These are phyloP conservation scores for Flaveria robusta DNA, from an alignment of 129 eudicot genomes.

Conservation along the genomic window DNA sequence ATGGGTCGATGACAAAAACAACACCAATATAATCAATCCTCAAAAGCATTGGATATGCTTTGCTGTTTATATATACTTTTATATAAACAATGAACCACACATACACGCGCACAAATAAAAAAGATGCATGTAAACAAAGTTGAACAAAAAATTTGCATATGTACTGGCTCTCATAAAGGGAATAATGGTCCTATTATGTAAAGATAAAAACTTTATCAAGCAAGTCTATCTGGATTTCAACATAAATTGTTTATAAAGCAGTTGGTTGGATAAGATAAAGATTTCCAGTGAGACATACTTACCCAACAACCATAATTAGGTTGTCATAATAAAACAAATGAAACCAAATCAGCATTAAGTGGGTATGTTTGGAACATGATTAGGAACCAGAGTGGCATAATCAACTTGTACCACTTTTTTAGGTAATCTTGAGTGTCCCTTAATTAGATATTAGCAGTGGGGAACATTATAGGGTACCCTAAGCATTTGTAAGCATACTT, in stretches of 20 bases:
- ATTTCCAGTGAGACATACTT: conserved; percentile 30
- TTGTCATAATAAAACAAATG: conserved; percentile 30
- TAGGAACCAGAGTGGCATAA: conserved; percentile 45
- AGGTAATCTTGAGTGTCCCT: conserved; percentile 15
- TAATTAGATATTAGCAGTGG: conserved; percentile 18
- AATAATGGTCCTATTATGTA: conserved; percentile 33
- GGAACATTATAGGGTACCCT: conserved; percentile 17
- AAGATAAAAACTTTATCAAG: conserved; percentile 16
- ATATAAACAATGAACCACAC: conserved; percentile 11
- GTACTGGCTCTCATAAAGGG: conserved; percentile 28
- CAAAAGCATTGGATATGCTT: conserved; percentile 35
- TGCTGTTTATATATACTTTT: conserved; percentile 18
- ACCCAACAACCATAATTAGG: conserved; percentile 42
- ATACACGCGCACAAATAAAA: conserved; percentile 13
- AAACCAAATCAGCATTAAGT: conserved; percentile 29
- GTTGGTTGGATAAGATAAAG: conserved; percentile 25
- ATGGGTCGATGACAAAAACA: conserved; percentile 24
- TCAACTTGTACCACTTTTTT: conserved; percentile 30
- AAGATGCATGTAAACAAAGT: conserved; percentile 27
- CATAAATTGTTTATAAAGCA: conserved; percentile 16
- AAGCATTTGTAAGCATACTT: conserved; percentile 17
- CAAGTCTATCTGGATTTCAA: conserved; percentile 39
- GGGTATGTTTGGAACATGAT: conserved; percentile 42
- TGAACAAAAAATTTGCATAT: conserved; percentile 16
- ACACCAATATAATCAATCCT: conserved; percentile 34